Conservation (phyloP, 2,329 filamentous ascomycete species). For the Rhynchosporium secalis region DNA sequence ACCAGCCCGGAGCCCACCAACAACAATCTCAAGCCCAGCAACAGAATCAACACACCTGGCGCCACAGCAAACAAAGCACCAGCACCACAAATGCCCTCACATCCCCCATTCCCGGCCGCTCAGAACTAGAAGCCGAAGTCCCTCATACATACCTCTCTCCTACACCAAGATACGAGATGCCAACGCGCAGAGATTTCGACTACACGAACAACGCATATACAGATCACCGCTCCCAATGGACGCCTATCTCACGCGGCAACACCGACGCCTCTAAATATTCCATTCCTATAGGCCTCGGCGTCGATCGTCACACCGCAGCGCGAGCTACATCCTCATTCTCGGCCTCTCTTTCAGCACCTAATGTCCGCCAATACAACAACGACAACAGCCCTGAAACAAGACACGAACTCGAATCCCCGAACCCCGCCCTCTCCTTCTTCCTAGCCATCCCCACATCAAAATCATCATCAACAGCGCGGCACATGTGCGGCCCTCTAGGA, state of each 20-base stretch:
- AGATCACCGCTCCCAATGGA: not conserved
- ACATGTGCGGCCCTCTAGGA: slow-evolving; percentile 15
- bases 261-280: slow-evolving; percentile 21
- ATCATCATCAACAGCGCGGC: not conserved
- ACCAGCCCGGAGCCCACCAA: not conserved
- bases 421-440: not conserved
- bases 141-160: slow-evolving; percentile 12
- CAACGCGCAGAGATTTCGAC: not conserved
- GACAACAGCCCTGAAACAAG: too few relatives aligned
- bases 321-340: not conserved
- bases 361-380: not conserved
- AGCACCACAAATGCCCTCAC: not conserved
- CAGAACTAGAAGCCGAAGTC: slow-evolving; percentile 23
- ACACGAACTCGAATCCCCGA: not conserved
- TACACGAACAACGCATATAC: not conserved
- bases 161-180: not conserved
- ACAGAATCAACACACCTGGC: not conserved
- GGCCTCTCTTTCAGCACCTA: not conserved
- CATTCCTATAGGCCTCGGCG: slow-evolving; percentile 32
- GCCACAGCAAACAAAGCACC: slow-evolving; percentile 8
- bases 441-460: not conserved
- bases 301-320: slow-evolving; percentile 8
- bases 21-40: slow-evolving; percentile 21
- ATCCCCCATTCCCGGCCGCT: slow-evolving; percentile 16
- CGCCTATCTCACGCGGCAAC: slow-evolving; percentile 10